Base-by-base conservation (phyloP, 345 rosid species). In the Eucalyptus cloeziana region DNA sequence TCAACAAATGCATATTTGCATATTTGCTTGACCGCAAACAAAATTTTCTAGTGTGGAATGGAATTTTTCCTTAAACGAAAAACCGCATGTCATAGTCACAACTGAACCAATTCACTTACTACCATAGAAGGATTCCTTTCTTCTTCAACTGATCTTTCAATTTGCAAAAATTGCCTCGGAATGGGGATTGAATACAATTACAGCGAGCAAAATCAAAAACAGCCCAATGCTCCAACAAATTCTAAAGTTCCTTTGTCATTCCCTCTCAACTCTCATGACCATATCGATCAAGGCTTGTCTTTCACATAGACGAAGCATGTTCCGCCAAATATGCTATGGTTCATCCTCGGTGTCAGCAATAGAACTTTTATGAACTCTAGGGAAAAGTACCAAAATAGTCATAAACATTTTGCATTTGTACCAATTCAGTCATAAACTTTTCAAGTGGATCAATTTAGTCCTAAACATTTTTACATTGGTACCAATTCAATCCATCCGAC, bases 1-100 rank as follows among this genome's bases (percentile, higher is more conserved):
- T 90, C 88, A 90, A 87, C 89, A 91, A 93, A 88, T 45, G 90
- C 86, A 87, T 87, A 90, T 88, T 95, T 91, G 93, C 92, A 91
- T 91, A 90, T 93, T 93, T 80, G 93, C 97, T 91, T 94, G 96
- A 85, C 92, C 94, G 81, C 91, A 94, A 47, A 95, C 95, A 88
- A 94, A 93, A 92, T 56, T 94, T 92, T 95, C 99, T 86, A 95
- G 89, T 92, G 94, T 93, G 89, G 94, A 92, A 87, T 93, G 96
- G 87, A 97, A 95, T 83, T 99, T 99, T 89, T 97, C 98, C 99
- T 95, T 91, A 97, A 93, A 89, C 96, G 97, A 88, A 98, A 98
- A 88, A 98, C 98, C 83, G 96, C 93, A 87, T 96, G 97, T 7
- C 95, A 92, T 90, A 94, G 98, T 90, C 98, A 95, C 90, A 98